Evolutionary conservation across 2,329 filamentous ascomycete genomes (phyloP).

Genomic region (Davidsoniella australis): DNA sequence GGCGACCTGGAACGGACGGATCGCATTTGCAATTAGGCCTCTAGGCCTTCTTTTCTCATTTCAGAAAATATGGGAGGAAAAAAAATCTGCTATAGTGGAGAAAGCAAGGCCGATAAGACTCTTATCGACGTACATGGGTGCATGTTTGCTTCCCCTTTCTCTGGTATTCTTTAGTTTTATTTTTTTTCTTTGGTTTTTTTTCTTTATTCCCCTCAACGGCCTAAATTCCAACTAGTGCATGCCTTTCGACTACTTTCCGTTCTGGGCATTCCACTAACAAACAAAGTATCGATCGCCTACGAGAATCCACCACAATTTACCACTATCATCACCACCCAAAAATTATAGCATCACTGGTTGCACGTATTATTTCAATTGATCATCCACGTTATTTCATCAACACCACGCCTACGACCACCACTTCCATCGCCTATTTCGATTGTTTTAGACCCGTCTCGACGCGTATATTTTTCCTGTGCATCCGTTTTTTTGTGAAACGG

Average conservation of each 20-base stretch:
- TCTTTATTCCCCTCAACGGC: not conserved
- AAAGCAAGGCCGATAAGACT: constrained; percentile 5
- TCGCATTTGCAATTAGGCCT: not conserved
- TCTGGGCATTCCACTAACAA: constrained; percentile 8
- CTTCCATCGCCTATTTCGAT: constrained; percentile 10
- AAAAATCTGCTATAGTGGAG: constrained; percentile 11
- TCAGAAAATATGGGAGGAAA: not conserved
- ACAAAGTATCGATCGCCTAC: constrained; percentile 8
- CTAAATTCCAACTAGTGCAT: constrained; percentile 11
- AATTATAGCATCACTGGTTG: not conserved
- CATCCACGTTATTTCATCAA: constrained; percentile 11
- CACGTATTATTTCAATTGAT: constrained; percentile 9
- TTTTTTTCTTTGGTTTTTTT: constrained; percentile 1
- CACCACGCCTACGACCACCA: not conserved
- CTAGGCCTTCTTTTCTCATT: not conserved
- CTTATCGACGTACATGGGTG: constrained; percentile 9
- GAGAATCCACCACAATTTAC: constrained; percentile 10
- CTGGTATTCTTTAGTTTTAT: not conserved
- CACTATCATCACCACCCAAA: constrained; percentile 11
- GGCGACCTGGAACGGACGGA: not conserved
- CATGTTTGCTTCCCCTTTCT: constrained; percentile 5
- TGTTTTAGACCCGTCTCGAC: constrained; percentile 10
- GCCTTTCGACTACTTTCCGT: not conserved
- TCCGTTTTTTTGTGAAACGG: constrained; percentile 49
- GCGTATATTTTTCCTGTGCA: constrained; percentile 18